Conservation (phyloP, 768 basidiomycete species). For the Collybia mongolica region DNA sequence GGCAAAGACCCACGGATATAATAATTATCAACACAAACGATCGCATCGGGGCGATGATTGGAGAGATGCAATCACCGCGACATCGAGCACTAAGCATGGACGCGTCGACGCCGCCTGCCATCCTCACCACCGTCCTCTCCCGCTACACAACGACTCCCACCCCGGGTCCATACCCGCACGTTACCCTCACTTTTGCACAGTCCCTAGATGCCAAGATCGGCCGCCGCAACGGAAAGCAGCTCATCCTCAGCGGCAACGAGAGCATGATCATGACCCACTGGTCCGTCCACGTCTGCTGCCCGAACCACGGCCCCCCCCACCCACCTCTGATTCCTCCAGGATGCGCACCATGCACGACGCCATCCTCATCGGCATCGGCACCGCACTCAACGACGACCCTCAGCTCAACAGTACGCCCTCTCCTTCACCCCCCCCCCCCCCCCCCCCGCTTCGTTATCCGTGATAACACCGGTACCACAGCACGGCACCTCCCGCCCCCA, state of each 20-base stretch:
- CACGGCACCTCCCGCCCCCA: constrained; percentile 50
- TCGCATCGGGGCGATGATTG: background rate
- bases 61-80: too few species aligned
- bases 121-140: constrained; percentile 22
- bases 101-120: constrained; percentile 17
- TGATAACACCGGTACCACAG: too few species aligned
- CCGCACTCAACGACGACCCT: constrained; percentile 88
- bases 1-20: too few species aligned
- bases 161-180: constrained; percentile 42
- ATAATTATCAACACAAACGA: too few species aligned
- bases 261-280: constrained; percentile 95
- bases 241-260: constrained; percentile 81
- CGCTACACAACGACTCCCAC: constrained; percentile 15
- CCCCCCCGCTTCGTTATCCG: too few species aligned
- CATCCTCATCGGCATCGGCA: constrained; percentile 89
- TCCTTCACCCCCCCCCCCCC: background rate
- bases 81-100: too few species aligned
- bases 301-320: background rate
- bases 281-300: constrained; percentile 37
- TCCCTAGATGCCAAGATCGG: constrained; percentile 89
- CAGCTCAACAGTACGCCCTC: constrained; percentile 79
- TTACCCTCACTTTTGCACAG: constrained; percentile 87
- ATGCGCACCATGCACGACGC: constrained; percentile 91
- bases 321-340: constrained; percentile 39
- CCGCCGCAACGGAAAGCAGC: constrained; percentile 66